phyloP scores from a whole-genome alignment of 208 protist genomes.

The Kentomonas sorsogonicus region DNA sequence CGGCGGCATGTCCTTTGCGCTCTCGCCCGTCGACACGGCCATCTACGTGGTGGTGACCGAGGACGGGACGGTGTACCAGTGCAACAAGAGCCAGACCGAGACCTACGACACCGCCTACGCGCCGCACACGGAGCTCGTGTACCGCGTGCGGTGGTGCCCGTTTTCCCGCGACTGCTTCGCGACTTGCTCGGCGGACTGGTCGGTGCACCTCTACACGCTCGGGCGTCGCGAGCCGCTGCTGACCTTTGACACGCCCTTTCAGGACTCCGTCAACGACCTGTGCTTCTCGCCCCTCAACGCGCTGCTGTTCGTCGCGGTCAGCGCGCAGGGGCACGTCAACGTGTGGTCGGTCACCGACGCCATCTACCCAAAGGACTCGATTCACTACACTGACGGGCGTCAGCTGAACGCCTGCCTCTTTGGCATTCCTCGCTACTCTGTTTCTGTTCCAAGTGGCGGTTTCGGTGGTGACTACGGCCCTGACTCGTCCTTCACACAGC shows the following conservation, averaged over 20 bases:
- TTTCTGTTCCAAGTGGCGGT: no score
- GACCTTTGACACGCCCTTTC: slow-evolving; percentile 79
- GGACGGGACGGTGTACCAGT: slow-evolving; percentile 95
- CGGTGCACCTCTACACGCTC: slow-evolving; percentile 88
- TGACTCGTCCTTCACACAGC: no score
- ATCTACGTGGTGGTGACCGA: slow-evolving; percentile 95
- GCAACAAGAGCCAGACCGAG: slow-evolving; percentile 94
- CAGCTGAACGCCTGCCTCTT: slow-evolving; percentile 80
- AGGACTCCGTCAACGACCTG: slow-evolving; percentile 91
- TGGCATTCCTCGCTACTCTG: no score
- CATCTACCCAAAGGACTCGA: slow-evolving; percentile 62
- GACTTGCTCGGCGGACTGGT: slow-evolving; percentile 96
- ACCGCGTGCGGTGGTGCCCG: slow-evolving; percentile 91
- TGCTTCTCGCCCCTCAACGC: slow-evolving; percentile 90
- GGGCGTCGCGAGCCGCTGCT: slow-evolving; percentile 52
- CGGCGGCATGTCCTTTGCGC: slow-evolving; percentile 93
- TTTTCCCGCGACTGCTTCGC: slow-evolving; percentile 89
- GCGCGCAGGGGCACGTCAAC: slow-evolving; percentile 78
- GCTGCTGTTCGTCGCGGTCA: slow-evolving; percentile 90
- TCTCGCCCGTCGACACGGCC: slow-evolving; percentile 81
- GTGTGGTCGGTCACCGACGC: slow-evolving; percentile 71
- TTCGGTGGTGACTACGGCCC: no score
- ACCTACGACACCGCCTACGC: slow-evolving; percentile 92
- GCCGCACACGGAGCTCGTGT: slow-evolving; percentile 92
- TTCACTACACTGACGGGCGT: slow-evolving; percentile 65